Evolutionary conservation across 1,139 yeast species (phyloP).

Genomic region (Suhomyces terraborum): DNA sequence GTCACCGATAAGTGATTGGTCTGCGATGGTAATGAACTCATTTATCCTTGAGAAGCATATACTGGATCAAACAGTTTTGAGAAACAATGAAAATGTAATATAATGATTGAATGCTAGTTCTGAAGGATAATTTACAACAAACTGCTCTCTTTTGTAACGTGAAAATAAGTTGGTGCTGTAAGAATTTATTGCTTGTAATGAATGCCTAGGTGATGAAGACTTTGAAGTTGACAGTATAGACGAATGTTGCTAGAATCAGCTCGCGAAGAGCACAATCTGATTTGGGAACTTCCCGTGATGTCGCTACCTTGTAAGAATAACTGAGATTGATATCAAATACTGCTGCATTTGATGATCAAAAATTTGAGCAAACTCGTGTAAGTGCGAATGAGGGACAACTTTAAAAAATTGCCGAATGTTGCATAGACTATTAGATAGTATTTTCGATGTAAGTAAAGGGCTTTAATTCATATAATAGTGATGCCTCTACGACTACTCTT

Average conservation of each 20-base stretch:
- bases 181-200: neutral
- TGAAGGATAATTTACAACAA: too few relatives aligned
- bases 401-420: neutral
- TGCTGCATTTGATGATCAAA: constrained; percentile 10
- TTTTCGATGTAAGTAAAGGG: too few relatives aligned
- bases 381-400: constrained; percentile 9
- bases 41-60: constrained; percentile 2
- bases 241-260: neutral
- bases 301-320: constrained; percentile 8
- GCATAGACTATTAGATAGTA: too few relatives aligned
- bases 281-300: neutral
- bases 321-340: constrained; percentile 4
- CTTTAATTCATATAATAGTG: too few relatives aligned
- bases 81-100: neutral
- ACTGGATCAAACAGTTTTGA: neutral
- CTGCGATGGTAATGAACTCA: constrained; percentile 19
- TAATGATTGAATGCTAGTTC: too few relatives aligned
- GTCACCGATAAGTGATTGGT: constrained; percentile 17
- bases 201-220: neutral
- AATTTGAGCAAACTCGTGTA: constrained; percentile 14
- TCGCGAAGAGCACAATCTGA: neutral
- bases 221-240: neutral
- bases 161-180: too few relatives aligned
- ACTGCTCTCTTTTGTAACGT: too few relatives aligned
- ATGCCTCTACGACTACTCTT: too few relatives aligned